A percentile compares a stretch with the other conserved stretches of the same genome.
Conservation (phyloP, 164 flowering plant genomes). For the Piper betle region DNA sequence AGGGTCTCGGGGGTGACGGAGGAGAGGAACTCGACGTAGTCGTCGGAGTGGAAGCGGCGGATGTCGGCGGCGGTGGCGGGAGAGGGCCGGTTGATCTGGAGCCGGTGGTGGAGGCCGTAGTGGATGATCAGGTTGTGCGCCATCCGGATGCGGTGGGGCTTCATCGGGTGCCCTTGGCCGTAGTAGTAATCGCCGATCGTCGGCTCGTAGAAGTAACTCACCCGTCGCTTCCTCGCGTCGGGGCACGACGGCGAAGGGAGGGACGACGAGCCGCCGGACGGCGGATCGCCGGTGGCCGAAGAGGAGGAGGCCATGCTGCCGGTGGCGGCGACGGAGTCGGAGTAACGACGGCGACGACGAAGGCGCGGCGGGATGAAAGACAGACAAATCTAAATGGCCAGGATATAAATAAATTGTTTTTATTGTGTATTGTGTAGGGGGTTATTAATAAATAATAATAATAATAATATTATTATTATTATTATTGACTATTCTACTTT, state of each 20-base stretch:
- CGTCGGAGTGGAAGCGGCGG: constrained; percentile 37
- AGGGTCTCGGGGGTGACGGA: constrained; percentile 28
- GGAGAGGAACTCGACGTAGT: constrained; percentile 38
- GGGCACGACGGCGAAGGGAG: constrained; percentile 23
- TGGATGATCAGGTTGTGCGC: constrained; percentile 43
- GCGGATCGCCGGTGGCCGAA: no score
- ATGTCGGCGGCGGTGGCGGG: constrained; percentile 33
- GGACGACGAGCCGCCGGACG: constrained; percentile 30
- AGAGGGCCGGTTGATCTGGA: constrained; percentile 40
- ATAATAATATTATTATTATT: no score
- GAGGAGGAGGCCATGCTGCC: no score
- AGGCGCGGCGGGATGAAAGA: no score
- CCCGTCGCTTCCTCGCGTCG: constrained; percentile 37
- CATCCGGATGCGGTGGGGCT: constrained; percentile 57
- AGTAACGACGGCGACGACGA: no score
- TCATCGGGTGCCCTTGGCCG: constrained; percentile 68
- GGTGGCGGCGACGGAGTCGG: no score
- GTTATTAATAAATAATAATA: no score
- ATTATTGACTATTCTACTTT: no score
- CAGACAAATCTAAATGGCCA: no score
- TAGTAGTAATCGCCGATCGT: constrained; percentile 53
- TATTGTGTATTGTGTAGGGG: no score
- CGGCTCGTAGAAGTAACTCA: constrained; percentile 52
- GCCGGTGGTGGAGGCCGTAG: constrained; percentile 38
- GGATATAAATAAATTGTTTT: no score